Percentiles rank a stretch among this genome's conserved stretches.
These are phyloP conservation scores for Phtheirospermum japonicum DNA, from an alignment of 257 asterid species.

Conservation along the genomic window DNA sequence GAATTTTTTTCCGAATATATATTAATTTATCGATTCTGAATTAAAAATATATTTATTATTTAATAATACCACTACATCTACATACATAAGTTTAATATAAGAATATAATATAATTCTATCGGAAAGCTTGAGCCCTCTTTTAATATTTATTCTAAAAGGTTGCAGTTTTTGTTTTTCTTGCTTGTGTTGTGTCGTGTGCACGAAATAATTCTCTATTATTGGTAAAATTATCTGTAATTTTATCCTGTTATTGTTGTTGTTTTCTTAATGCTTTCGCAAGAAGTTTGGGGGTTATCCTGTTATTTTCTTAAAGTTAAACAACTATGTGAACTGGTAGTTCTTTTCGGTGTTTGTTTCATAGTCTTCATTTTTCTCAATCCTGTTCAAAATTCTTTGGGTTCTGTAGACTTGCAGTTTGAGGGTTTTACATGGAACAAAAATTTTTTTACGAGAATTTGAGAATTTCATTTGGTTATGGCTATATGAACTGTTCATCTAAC, in stretches of 20 bases:
- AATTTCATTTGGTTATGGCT: conserved; percentile 17
- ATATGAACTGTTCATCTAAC: conserved; percentile 10
- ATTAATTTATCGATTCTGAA: too few species aligned
- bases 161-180: neutral
- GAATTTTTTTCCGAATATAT: too few species aligned
- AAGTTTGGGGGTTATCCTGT: too few species aligned
- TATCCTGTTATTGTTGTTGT: neutral
- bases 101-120: too few species aligned
- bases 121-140: neutral
- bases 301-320: too few species aligned
- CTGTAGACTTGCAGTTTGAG: neutral
- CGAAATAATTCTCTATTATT: neutral
- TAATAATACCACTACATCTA: too few species aligned
- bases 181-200: neutral
- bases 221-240: neutral
- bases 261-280: neutral
- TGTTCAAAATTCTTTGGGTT: neutral
- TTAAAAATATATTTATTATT: too few species aligned
- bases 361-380: neutral
- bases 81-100: too few species aligned
- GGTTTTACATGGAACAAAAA: neutral
- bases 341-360: neutral
- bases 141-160: neutral
- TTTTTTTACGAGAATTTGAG: neutral
- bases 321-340: neutral